Base-by-base conservation (phyloP, 1,284 basidiomycete species). In the Phylloboletellus chloephorus region DNA sequence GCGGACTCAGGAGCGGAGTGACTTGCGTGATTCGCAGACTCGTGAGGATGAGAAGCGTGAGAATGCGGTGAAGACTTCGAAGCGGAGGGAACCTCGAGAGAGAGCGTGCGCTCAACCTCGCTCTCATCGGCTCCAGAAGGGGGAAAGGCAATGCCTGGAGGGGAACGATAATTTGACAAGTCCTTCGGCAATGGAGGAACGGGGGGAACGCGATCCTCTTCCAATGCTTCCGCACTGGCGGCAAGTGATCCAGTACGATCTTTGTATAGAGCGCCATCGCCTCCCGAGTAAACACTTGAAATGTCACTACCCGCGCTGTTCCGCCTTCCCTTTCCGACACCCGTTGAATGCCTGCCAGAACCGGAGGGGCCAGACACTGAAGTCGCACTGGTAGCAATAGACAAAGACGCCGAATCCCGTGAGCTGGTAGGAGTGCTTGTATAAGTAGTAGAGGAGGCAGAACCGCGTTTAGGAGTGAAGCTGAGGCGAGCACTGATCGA, bases 111-210 rank as follows among this genome's bases (percentile, higher is more conserved):
- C 46, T 73, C 73, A 40, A 63, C 51, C 19, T 67, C 67, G 39
- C 47, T 57, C 16, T 54, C 55, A 35, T 67, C 64, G 26, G 30
- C 63, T 36, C 62, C 58, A 31, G 63, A 49, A 41, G 69, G 61
- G 10, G 76, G 73, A 54, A 80, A 78, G 15, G 64, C 58, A 37
- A 77, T 57, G 24, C 69, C 67, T 26, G 73, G 76, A 21, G 76
- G 80, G 5, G 88, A 83, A 48, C 82, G 79, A 65, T 83, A 93
- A 13, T 67, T 76, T 25, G 87, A 84, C 49, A 91, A 65, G 52
- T 92, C 89, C 66, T 96, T 97, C 25, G 95, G 95, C 15, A 98
- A 68, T 31, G 96, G 95, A 23, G 95, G 95, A 2, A 98, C 96
- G 16, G 95, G 95, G 1, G 96, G 95, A 5, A 97, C 92, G 44